phyloP scores from a whole-genome alignment of 164 flowering plant genomes.

The Taxillus chinensis region DNA sequence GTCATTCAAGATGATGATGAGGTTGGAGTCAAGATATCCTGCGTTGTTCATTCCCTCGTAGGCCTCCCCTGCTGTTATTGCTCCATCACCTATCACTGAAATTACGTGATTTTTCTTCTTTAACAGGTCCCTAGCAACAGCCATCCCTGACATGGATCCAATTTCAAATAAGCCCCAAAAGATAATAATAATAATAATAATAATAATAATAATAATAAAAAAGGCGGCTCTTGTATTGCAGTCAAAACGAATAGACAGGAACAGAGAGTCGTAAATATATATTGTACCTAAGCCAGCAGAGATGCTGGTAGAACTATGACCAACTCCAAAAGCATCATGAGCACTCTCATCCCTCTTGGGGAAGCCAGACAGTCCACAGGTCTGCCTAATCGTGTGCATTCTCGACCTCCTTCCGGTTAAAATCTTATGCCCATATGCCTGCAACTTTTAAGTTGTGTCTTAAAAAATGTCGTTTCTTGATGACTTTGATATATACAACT shows the following conservation, averaged over 20 bases:
- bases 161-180: not conserved
- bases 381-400: constrained; percentile 42
- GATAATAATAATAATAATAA: too few species aligned
- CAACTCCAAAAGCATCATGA: constrained; percentile 41
- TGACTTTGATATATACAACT: too few species aligned
- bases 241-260: not conserved
- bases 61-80: constrained; percentile 49
- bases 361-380: constrained; percentile 35
- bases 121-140: constrained; percentile 35
- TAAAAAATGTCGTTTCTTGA: not conserved
- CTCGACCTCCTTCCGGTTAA: constrained; percentile 33
- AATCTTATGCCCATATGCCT: constrained; percentile 37
- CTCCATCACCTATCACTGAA: constrained; percentile 44
- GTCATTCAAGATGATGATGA: constrained; percentile 38
- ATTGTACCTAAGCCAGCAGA: constrained; percentile 35
- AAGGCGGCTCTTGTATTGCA: not conserved
- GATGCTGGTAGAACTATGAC: constrained; percentile 39
- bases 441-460: constrained; percentile 1
- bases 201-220: too few species aligned
- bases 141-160: constrained; percentile 30
- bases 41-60: constrained; percentile 44
- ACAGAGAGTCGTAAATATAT: too few species aligned
- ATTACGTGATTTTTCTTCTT: constrained; percentile 40
- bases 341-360: constrained; percentile 38
- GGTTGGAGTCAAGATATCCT: constrained; percentile 35